Evolutionary conservation across 352 stramenopile genomes (phyloP), one percentile per base, ranked within the genome.

Genomic region (Phytopythium cucurbitacearum): DNA sequence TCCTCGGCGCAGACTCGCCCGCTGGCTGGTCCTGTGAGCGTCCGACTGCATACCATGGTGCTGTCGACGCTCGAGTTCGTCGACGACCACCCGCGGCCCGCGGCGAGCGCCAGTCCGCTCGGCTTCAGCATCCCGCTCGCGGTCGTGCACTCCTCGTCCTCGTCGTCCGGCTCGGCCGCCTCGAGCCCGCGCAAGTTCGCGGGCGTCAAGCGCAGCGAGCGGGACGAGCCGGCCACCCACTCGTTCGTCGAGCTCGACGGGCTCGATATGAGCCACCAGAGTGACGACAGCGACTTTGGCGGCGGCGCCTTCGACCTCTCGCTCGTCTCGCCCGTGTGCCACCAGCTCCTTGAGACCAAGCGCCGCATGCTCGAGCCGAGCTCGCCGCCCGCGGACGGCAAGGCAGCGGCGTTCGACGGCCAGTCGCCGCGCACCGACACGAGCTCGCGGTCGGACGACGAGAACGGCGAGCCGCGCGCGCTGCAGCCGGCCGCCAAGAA

Each of bases 361-460:
- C 74, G 70, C 41, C 60, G 63, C 44, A 71, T 87, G 73, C 53
- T 82, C 7, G 59, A 54, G 33, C 57, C 62, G 6, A 2, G 1
- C 21, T 28, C 21, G 34, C 53, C 64, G 7, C 42, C 56, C 4
- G 47, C 47, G 39, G 39, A 15, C 28, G 49, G 48, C 37, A 52
- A 40, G 38, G 37, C 34, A 12, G 10, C 37, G 59, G 57, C 49
- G 52, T 9, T 71, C 48, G 65, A 74, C 50, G 57, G 56, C 40
- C 56, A 60, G 21, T 73, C 63, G 12, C 67, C 64, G 9, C 65
- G 59, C 53, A 74, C 64, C 7, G 72, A 79, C 55, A 59, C 50
- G 13, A 71, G 60, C 45, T 73, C 64, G 38, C 70, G 56, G 39
- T 77, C 67, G n/a, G 70, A 80, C 59, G 70, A 80, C 1, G 70